These are phyloP conservation scores for Botrytis paeoniae DNA, from an alignment of 2,329 filamentous ascomycete genomes.

Conservation along the genomic window DNA sequence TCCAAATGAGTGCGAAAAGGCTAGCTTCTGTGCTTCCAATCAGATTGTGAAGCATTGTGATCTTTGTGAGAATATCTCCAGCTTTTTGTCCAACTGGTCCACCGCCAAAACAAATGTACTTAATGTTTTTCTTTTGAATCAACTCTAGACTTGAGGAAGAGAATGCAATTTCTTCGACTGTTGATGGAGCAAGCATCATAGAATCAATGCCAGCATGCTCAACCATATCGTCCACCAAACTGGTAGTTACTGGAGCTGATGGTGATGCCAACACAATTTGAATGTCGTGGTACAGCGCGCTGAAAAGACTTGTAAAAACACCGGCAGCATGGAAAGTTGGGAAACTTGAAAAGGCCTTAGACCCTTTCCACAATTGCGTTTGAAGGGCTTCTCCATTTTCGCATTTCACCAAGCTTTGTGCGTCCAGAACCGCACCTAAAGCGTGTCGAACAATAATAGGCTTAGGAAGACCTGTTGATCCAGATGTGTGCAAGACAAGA, in stretches of 20 bases:
- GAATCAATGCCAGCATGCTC: conserved; percentile 4
- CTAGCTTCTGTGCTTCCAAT: conserved; percentile 18
- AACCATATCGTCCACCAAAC: conserved; percentile 12
- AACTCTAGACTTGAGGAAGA: conserved; percentile 7
- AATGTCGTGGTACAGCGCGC: background rate
- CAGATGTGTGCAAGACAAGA: conserved; percentile 25
- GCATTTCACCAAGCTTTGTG: background rate
- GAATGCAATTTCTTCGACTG: conserved; percentile 14
- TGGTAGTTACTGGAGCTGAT: conserved; percentile 7
- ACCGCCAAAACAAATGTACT: conserved; percentile 12
- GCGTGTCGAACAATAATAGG: conserved; percentile 19
- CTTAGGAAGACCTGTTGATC: conserved; percentile 25
- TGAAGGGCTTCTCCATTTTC: background rate
- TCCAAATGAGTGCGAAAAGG: background rate
- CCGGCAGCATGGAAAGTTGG: conserved; percentile 16
- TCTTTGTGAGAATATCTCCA: conserved; percentile 12
- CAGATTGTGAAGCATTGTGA: conserved; percentile 10
- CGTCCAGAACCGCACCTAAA: conserved; percentile 1
- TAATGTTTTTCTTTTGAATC: conserved; percentile 4
- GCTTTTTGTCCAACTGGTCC: conserved; percentile 12
- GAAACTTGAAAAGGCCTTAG: conserved; percentile 4
- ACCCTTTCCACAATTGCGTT: background rate
- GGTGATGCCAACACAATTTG: conserved; percentile 13
- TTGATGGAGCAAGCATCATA: conserved; percentile 15
- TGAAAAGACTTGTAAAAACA: background rate